Evolutionary conservation across 1,284 basidiomycete genomes (phyloP), one percentile per base, ranked within the genome.

Genomic region (Mycosarcoma mackinlayi): DNA sequence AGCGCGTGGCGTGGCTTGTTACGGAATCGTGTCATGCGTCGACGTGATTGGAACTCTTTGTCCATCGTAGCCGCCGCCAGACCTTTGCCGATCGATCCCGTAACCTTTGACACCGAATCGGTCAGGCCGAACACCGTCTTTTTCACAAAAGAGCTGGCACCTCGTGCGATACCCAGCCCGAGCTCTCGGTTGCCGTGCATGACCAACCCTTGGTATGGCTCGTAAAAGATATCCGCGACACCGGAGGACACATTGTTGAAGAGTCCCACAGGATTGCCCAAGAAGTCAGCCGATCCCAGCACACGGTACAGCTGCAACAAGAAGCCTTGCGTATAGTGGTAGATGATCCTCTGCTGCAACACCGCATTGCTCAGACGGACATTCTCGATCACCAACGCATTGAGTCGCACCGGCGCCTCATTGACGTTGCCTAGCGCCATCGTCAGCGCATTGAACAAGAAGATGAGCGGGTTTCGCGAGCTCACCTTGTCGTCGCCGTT

Each of bases 191-290:
- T 94, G 16, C 96, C 96, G 79, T 96, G 94, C 89, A 97, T 93
- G 55, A 99, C 91, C 31, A 95, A 91, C 33, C 95, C 95, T 67
- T 96, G 91, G 86, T 95, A 98, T 24, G 96, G 96, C 84, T 98
- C 96, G 79, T 98, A 98, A 86, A 98, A 98, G 74, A 98, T 94
- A 83, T 98, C 96, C 44, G 92, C 91, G 8, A 98, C 93, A n/a
- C 96, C 96, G 23, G 94, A 97, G 80, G 93, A 95, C 80, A 99
- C 94, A 79, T 98, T 98, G 66, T 92, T 97, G 86, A 99, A 98
- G 49, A 99, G 86, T 13, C 95, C 95, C 27, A 98, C 93, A 6
- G 95, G 95, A 89, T 85, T 85, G 24, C 84, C 73, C 34, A 88
- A 77, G 85, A 98, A 97, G 84, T 98, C 95, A 0, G 95, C 94